Base-by-base conservation (phyloP, 345 rosid species). In the Brassica cretica region DNA sequence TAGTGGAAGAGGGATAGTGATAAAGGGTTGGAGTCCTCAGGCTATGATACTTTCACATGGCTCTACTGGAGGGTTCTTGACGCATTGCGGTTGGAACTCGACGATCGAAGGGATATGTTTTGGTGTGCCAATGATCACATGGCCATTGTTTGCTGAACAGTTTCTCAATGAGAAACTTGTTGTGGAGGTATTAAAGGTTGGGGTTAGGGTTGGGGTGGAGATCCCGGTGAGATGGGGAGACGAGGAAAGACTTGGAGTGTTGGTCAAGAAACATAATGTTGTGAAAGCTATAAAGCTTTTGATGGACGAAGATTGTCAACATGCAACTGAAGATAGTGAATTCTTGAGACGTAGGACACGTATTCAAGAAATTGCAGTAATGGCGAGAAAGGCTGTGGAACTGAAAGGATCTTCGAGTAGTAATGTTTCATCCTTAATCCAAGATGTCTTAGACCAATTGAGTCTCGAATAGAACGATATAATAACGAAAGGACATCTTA, bases 61-160 rank as follows among this genome's bases (percentile, higher is more conserved):
- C 8, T 76, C 94, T 4, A 70, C 87, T 2, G 89, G 88, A 35
- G 98, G 93, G 29, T 93, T 93, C 79, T 51, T 93, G 70, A 89
- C 93, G 0, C 98, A 93, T 29, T 89, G 96, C n/a, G 98, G 98
- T 3, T 93, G 98, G 98, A 93, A 93, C 82, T 93, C 98, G 24
- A 87, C 93, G 0, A 37, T 89, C 10, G 98, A 93, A 79, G 91
- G 87, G 2, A 64, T 91, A 3, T 84, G 85, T 68, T 70, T 75
- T 0, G 92, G 90, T 14, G 68, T 93, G 46, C 98, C 97, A 1
- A 73, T 93, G 89, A 84, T 93, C 72, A 89, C 98, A 3, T 93
- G 97, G 94, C 98, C 98, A 0, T 72, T 86, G 2, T 88, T 88
- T 51, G 76, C 92, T 1, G 97, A 93, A 77, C 98, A 93, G 51